phyloP scores from a whole-genome alignment of 768 basidiomycete genomes.

The Stropharia rugosoannulata region DNA sequence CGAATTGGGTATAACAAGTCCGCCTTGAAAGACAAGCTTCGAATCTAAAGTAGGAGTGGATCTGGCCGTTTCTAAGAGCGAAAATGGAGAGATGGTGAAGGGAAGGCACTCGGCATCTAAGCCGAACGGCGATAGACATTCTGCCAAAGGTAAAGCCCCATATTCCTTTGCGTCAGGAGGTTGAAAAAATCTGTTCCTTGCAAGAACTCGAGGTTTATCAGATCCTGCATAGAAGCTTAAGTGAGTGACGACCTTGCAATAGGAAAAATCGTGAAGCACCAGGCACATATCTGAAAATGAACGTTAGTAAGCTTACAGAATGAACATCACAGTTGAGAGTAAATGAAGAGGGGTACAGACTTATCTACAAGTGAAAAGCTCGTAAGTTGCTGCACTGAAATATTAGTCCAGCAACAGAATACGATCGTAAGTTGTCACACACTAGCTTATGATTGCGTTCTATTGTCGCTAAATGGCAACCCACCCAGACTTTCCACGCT shows the following conservation, averaged over 20 bases:
- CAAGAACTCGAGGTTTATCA: not conserved
- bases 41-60: slow-evolving; percentile 34
- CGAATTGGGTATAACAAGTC: not conserved
- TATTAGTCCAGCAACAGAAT: not conserved
- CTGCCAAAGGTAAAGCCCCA: slow-evolving; percentile 45
- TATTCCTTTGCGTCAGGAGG: not conserved
- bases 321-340: not conserved
- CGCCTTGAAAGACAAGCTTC: slow-evolving; percentile 18
- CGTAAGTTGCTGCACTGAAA: too few species aligned
- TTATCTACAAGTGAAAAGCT: not conserved
- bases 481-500: slow-evolving; percentile 50
- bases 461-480: slow-evolving; percentile 33
- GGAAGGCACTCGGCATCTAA: slow-evolving; percentile 55
- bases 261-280: not conserved
- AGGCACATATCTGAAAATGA: not conserved
- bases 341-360: not conserved
- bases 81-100: slow-evolving; percentile 53
- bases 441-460: slow-evolving; percentile 39
- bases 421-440: not conserved
- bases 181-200: not conserved
- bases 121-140: slow-evolving; percentile 45
- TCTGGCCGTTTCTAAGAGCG: slow-evolving; percentile 37
- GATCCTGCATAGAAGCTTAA: not conserved
- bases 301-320: too few species aligned
- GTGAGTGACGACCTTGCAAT: not conserved